These are phyloP conservation scores for Amniculicola lignicola DNA, from an alignment of 495 filamentous ascomycete species.

Conservation along the genomic window DNA sequence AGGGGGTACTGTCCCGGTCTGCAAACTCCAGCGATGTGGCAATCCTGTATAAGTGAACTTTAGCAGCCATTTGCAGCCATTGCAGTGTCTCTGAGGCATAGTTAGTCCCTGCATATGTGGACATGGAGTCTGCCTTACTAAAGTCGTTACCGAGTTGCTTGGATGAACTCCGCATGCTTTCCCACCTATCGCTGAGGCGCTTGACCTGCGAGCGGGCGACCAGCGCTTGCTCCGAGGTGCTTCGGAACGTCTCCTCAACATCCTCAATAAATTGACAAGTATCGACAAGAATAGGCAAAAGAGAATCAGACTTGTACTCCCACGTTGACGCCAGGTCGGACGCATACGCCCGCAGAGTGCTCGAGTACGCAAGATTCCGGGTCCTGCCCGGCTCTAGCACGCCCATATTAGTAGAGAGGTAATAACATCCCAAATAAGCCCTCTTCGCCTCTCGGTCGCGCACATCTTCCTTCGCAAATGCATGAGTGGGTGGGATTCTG, in stretches of 20 bases:
- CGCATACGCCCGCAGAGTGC: conserved; percentile 5
- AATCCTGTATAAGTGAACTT: conserved; percentile 1
- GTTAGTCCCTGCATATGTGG: not conserved
- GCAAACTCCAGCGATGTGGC: not conserved
- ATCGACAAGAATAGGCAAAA: conserved; percentile 14
- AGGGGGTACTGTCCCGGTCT: conserved; percentile 4
- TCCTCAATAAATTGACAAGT: conserved; percentile 25
- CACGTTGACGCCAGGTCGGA: conserved; percentile 7
- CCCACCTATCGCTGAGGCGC: conserved; percentile 20
- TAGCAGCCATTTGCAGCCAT: conserved; percentile 17
- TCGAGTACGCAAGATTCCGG: conserved; percentile 5
- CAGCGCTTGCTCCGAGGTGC: conserved; percentile 9
- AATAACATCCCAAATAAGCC: conserved; percentile 30
- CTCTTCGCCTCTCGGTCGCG: conserved; percentile 19
- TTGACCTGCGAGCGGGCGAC: conserved; percentile 19
- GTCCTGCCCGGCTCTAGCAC: conserved; percentile 8
- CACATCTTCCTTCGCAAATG: conserved; percentile 3
- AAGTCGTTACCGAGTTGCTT: conserved; percentile 11
- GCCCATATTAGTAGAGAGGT: conserved; percentile 10
- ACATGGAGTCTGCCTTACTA: conserved; percentile 6
- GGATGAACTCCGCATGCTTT: conserved; percentile 8
- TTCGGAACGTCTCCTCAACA: conserved; percentile 25
- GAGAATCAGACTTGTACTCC: conserved; percentile 9
- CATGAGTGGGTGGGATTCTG: not conserved
- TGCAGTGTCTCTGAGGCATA: conserved; percentile 16